Conservation (phyloP, 164 flowering plant species). For the Umbilicus rupestris region DNA sequence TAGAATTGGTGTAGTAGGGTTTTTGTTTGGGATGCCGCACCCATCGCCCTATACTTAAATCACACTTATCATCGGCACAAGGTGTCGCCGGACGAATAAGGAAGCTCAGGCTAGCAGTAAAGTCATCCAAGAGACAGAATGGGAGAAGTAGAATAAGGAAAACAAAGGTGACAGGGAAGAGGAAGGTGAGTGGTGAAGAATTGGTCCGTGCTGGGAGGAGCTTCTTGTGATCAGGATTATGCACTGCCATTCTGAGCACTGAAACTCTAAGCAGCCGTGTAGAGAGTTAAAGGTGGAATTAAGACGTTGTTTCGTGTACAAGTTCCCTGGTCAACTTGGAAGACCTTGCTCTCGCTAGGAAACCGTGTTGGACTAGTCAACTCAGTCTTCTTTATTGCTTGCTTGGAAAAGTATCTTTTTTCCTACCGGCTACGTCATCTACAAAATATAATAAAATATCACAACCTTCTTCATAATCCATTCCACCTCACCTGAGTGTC, state of each 20-base stretch:
- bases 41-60: conserved; percentile 27
- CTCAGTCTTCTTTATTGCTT: no score
- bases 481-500: no score
- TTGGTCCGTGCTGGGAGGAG: background rate
- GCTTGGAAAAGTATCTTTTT: no score
- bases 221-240: background rate
- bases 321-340: no score
- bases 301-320: no score
- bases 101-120: background rate
- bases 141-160: conserved; percentile 17
- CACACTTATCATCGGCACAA: conserved; percentile 12
- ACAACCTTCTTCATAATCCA: no score
- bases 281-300: background rate
- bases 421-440: no score
- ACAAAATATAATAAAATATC: no score
- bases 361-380: no score
- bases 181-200: background rate
- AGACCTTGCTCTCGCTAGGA: no score
- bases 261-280: background rate
- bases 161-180: conserved; percentile 9
- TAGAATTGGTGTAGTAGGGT: conserved; percentile 24
- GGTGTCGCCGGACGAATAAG: background rate
- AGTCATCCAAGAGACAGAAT: background rate
- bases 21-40: conserved; percentile 14
- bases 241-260: background rate